Percentiles rank a stretch among this genome's conserved stretches.
phyloP scores from a whole-genome alignment of 2,329 filamentous ascomycete species.

The Ophiostoma australiae region DNA sequence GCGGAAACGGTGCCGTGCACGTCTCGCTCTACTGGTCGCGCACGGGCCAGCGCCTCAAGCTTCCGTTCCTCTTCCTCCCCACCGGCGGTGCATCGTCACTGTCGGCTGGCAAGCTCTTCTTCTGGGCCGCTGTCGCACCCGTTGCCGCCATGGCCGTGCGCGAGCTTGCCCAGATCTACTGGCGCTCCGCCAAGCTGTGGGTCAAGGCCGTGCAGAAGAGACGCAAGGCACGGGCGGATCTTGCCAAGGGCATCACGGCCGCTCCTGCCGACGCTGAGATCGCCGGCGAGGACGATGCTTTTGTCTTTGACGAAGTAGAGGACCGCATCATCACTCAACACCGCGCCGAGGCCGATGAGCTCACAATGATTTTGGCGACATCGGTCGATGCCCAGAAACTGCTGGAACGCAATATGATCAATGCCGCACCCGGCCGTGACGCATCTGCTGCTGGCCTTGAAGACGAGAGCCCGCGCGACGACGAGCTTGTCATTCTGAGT shows the following conservation, averaged over 20 bases:
- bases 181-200: constrained; percentile 8
- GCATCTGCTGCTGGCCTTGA: not conserved
- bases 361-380: constrained; percentile 41
- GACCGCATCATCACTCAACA: constrained; percentile 32
- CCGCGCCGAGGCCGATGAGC: constrained; percentile 43
- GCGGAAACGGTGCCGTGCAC: constrained; percentile 36
- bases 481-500: constrained; percentile 45
- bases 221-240: not conserved
- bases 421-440: not conserved
- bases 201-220: constrained; percentile 6
- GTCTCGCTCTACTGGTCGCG: constrained; percentile 46
- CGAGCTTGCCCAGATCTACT: constrained; percentile 17
- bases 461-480: not conserved
- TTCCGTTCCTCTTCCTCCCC: constrained; percentile 42
- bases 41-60: constrained; percentile 41
- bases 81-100: constrained; percentile 24
- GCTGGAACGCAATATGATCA: constrained; percentile 32
- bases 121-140: constrained; percentile 40
- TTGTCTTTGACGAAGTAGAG: constrained; percentile 21
- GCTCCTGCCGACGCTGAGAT: not conserved
- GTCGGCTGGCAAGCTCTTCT: constrained; percentile 32
- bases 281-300: constrained; percentile 18
- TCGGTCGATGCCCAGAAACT: constrained; percentile 39
- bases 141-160: constrained; percentile 38
- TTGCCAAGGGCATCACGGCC: not conserved